Evolutionary conservation across 2,329 filamentous ascomycete genomes (phyloP).

Genomic region (Fusarium bulbicola): DNA sequence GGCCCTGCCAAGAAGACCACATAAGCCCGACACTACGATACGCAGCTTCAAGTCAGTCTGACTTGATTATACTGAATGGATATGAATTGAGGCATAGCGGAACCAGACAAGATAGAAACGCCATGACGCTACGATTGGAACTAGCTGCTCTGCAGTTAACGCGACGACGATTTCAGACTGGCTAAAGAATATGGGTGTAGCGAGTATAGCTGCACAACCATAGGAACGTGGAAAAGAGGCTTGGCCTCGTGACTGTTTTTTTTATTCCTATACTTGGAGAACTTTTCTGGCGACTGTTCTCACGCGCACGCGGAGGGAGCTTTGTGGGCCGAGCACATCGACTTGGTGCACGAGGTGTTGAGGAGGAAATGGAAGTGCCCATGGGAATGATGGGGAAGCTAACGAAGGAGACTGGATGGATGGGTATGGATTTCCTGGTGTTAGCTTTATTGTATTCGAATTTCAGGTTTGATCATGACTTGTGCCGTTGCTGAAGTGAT

Average conservation of each 20-base stretch:
- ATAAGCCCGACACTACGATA: slow-evolving; percentile 38
- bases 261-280: slow-evolving; percentile 26
- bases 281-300: slow-evolving; percentile 29
- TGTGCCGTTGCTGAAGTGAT: neutral
- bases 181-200: neutral
- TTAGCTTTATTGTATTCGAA: slow-evolving; percentile 35
- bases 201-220: neutral
- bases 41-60: neutral
- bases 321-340: slow-evolving; percentile 22
- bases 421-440: slow-evolving; percentile 36
- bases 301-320: slow-evolving; percentile 19
- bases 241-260: slow-evolving; percentile 10
- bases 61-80: neutral
- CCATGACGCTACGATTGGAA: slow-evolving; percentile 33
- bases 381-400: slow-evolving; percentile 15
- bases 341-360: slow-evolving; percentile 26
- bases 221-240: slow-evolving; percentile 9
- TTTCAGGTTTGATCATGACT: slow-evolving; percentile 19
- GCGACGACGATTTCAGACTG: slow-evolving; percentile 19
- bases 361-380: slow-evolving; percentile 13
- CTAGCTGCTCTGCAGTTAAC: slow-evolving; percentile 26
- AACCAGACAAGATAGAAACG: slow-evolving; percentile 25
- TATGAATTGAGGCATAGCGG: slow-evolving; percentile 15
- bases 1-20: slow-evolving; percentile 62
- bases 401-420: slow-evolving; percentile 24